Conservation (phyloP, 768 basidiomycete genomes). For the Auriscalpium vulgare region DNA sequence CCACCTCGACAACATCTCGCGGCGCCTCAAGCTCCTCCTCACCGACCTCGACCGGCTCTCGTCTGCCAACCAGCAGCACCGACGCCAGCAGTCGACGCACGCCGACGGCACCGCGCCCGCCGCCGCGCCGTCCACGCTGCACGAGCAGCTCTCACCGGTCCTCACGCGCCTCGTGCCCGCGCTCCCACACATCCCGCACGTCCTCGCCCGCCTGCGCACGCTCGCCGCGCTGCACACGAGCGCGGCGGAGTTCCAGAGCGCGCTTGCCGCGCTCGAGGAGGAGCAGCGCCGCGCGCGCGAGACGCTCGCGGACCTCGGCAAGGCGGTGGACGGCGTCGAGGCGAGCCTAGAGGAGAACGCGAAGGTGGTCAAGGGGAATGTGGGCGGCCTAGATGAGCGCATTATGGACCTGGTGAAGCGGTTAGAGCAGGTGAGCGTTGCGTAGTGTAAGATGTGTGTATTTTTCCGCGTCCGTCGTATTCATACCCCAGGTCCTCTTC, state of each 20-base stretch:
- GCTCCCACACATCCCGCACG: conserved; percentile 80
- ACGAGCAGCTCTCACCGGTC: conserved; percentile 61
- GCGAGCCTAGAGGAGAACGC: conserved; percentile 70
- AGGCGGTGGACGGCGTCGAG: conserved; percentile 67
- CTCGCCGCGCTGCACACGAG: conserved; percentile 75
- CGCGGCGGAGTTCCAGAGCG: conserved; percentile 68
- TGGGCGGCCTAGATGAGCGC: conserved; percentile 57
- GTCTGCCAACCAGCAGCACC: conserved; percentile 25
- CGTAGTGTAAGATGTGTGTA: no score
- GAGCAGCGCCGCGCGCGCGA: conserved; percentile 62
- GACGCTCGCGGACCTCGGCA: conserved; percentile 56
- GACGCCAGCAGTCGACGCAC: conserved; percentile 35
- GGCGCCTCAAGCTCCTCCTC: conserved; percentile 85
- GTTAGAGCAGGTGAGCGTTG: conserved; percentile 27
- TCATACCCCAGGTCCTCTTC: no score
- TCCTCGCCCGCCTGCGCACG: conserved; percentile 82
- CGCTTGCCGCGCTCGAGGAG: conserved; percentile 58
- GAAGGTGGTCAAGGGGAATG: conserved; percentile 62
- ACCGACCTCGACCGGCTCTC: conserved; percentile 87
- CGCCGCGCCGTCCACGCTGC: conserved; percentile 25
- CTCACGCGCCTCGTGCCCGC: conserved; percentile 64
- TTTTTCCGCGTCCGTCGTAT: no score
- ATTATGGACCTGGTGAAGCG: conserved; percentile 40
- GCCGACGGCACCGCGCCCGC: conserved; percentile 8
- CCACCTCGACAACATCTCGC: conserved; percentile 91